These are phyloP conservation scores for Solanum neorickii DNA, from an alignment of 257 asterid genomes.

Conservation along the genomic window DNA sequence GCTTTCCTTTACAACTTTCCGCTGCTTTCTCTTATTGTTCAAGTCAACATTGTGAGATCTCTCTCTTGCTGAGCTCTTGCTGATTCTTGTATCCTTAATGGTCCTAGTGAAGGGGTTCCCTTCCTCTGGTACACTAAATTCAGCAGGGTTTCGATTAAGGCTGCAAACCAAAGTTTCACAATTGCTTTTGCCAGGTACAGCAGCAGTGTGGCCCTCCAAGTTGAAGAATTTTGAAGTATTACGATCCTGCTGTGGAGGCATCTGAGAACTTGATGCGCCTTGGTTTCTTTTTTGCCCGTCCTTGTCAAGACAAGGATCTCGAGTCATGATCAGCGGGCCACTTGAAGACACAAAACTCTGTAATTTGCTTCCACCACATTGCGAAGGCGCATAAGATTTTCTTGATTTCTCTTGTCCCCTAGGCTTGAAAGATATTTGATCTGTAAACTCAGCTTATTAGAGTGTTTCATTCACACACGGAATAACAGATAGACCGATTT, in stretches of 20 bases:
- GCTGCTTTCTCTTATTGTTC: slow-evolving; percentile 29
- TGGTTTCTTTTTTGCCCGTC: background rate
- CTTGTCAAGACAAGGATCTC: background rate
- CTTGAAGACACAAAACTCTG: background rate
- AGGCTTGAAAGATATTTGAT: slow-evolving; percentile 6
- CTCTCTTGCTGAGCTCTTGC: slow-evolving; percentile 15
- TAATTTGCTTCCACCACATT: background rate
- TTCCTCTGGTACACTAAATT: slow-evolving; percentile 46
- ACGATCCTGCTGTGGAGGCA: background rate
- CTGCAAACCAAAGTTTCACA: background rate
- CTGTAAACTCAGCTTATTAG: slow-evolving; percentile 7
- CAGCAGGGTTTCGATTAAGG: slow-evolving; percentile 73
- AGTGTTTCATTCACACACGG: background rate
- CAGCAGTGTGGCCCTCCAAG: background rate
- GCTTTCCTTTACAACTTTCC: slow-evolving; percentile 14
- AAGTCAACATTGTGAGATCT: background rate
- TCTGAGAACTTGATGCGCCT: slow-evolving; percentile 1
- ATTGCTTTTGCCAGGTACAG: background rate
- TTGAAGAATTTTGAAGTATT: background rate
- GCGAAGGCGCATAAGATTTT: background rate
- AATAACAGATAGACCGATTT: background rate
- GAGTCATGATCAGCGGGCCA: slow-evolving; percentile 1
- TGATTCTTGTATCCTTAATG: slow-evolving; percentile 31
- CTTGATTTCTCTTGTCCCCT: slow-evolving; percentile 5
- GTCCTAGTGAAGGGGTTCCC: slow-evolving; percentile 39